Evolutionary conservation across 2,329 filamentous ascomycete genomes (phyloP).

Genomic region (Aspergillus sclerotialis): DNA sequence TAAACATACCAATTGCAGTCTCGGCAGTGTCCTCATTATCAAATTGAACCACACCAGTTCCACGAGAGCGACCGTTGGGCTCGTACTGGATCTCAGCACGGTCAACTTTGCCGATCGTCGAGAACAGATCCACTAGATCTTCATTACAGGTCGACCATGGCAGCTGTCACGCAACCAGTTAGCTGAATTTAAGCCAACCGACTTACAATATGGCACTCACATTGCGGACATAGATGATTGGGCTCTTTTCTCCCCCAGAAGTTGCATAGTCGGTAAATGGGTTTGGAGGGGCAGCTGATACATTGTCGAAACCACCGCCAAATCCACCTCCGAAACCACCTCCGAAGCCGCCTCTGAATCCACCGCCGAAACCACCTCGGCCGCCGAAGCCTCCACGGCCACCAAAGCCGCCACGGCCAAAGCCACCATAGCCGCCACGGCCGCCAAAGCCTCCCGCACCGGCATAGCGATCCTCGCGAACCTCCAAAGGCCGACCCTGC

Average conservation of each 20-base stretch:
- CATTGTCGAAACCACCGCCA: constrained; percentile 30
- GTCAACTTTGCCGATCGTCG: constrained; percentile 95
- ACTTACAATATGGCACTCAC: constrained; percentile 50
- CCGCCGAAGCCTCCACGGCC: constrained; percentile 38
- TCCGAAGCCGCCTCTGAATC: constrained; percentile 34
- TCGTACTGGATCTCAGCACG: constrained; percentile 99
- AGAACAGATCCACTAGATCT: constrained; percentile 91
- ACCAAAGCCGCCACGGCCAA: constrained; percentile 35
- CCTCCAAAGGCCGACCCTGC: constrained; percentile 89
- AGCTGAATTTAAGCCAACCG: too few species aligned
- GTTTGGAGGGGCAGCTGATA: constrained; percentile 59
- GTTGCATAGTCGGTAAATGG: constrained; percentile 91
- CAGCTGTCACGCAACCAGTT: constrained; percentile 51
- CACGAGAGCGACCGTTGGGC: constrained; percentile 87
- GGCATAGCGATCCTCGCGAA: constrained; percentile 93
- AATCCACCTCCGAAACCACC: constrained; percentile 44
- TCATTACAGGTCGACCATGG: constrained; percentile 99
- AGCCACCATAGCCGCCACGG: constrained; percentile 31
- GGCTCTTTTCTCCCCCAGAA: constrained; percentile 72
- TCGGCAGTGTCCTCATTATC: constrained; percentile 76
- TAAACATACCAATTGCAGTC: constrained; percentile 66
- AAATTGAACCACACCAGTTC: constrained; percentile 94
- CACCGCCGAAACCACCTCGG: constrained; percentile 53
- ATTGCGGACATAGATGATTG: constrained; percentile 92
- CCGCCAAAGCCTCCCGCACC: constrained; percentile 45